Conservation (phyloP, 768 basidiomycete species). For the Cystobasidium tubakii region DNA sequence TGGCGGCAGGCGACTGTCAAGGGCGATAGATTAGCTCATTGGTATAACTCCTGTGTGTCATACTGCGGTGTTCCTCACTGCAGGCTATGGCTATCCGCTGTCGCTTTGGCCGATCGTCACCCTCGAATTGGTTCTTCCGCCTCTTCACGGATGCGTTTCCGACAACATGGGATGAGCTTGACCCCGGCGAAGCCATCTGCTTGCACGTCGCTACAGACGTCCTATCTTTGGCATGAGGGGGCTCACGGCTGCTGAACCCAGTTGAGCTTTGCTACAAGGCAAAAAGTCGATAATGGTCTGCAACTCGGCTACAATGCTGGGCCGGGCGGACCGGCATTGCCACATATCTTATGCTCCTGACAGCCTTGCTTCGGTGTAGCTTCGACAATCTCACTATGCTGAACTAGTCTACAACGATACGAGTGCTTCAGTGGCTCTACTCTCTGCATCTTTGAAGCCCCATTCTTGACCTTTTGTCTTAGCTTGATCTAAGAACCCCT, state of each 20-base stretch:
- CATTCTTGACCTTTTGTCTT: slow-evolving; percentile 22
- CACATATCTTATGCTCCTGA: too few species aligned
- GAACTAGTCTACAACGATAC: neutral
- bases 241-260: too few species aligned
- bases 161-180: neutral
- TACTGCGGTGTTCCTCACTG: too few species aligned
- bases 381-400: neutral
- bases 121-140: neutral
- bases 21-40: too few species aligned
- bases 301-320: neutral
- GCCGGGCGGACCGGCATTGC: too few species aligned
- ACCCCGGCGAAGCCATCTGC: neutral
- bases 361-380: neutral
- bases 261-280: too few species aligned
- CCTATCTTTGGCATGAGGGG: too few species aligned
- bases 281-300: too few species aligned
- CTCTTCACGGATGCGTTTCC: neutral
- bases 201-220: too few species aligned
- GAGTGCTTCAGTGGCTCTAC: slow-evolving; percentile 17
- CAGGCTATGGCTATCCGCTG: neutral
- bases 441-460: slow-evolving; percentile 25
- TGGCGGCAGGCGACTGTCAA: neutral
- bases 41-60: too few species aligned
- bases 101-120: neutral
- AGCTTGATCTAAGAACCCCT: slow-evolving; percentile 11